Evolutionary conservation across 192 early-diverging fungal species (phyloP).

Genomic region (Backusella liffmaniae): DNA sequence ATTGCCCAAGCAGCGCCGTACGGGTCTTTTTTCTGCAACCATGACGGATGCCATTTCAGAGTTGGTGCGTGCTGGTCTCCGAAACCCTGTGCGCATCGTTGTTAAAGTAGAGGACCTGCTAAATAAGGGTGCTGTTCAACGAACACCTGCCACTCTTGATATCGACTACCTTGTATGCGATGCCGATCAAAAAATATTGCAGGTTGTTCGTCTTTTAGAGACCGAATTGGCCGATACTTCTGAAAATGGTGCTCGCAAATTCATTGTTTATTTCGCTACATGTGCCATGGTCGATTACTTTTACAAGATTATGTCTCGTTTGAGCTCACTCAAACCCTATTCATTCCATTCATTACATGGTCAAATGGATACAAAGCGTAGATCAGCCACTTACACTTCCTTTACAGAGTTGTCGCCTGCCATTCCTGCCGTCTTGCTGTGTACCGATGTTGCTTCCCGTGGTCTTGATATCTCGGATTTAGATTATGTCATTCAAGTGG

Average conservation of each 20-base stretch:
- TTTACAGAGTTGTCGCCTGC: conserved; percentile 66
- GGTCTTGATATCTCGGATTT: conserved; percentile 97
- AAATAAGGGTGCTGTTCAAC: conserved; percentile 43
- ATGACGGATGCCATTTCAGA: conserved; percentile 88
- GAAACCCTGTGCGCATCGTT: conserved; percentile 87
- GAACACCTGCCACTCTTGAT: conserved; percentile 61
- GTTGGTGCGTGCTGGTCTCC: conserved; percentile 81
- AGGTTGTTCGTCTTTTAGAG: conserved; percentile 67
- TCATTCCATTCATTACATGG: conserved; percentile 84
- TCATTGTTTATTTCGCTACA: conserved; percentile 94
- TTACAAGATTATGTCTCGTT: conserved; percentile 55
- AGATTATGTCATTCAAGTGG: conserved; percentile 91
- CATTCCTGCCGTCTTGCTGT: conserved; percentile 76
- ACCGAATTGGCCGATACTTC: conserved; percentile 19
- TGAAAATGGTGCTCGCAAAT: conserved; percentile 61
- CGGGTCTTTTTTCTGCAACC: conserved; percentile 95
- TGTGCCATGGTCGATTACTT: conserved; percentile 97
- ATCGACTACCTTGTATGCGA: conserved; percentile 77
- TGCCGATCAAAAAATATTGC: conserved; percentile 79
- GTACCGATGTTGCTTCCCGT: conserved; percentile 94
- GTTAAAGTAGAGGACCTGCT: conserved; percentile 82
- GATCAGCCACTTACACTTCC: conserved; percentile 75
- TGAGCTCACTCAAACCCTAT: conserved; percentile 50
- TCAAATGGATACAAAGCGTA: conserved; percentile 87
- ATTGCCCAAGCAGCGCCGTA: conserved; percentile 92